These are phyloP conservation scores for Fusarium keratoplasticum DNA, from an alignment of 2,329 filamentous ascomycete species.

Conservation along the genomic window DNA sequence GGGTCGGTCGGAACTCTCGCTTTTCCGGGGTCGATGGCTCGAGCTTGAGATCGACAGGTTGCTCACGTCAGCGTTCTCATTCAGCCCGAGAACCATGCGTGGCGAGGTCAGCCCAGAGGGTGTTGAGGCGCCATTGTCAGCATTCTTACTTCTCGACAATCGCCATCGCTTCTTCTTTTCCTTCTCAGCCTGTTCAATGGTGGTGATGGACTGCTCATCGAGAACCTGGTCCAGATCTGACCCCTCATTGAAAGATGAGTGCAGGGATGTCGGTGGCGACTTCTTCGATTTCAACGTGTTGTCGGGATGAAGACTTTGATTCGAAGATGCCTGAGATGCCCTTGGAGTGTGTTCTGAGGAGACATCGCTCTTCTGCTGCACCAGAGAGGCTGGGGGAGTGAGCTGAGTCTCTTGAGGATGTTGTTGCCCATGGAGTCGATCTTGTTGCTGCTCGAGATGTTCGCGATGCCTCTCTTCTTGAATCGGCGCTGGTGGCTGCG, in stretches of 20 bases:
- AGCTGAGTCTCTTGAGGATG: conserved; percentile 34
- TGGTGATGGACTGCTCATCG: conserved; percentile 64
- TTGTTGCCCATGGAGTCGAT: conserved; percentile 20
- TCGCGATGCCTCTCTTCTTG: conserved; percentile 38
- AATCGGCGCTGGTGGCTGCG: conserved; percentile 25
- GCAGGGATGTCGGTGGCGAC: conserved; percentile 81
- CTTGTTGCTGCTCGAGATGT: conserved; percentile 28
- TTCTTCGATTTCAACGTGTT: conserved; percentile 71
- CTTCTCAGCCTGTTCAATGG: conserved; percentile 65
- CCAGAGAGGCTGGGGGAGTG: conserved; percentile 21
- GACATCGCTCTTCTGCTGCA: conserved; percentile 44
- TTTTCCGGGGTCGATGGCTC: conserved; percentile 60
- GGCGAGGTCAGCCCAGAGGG: conserved; percentile 57
- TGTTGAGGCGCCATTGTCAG: conserved; percentile 62
- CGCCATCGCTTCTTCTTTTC: conserved; percentile 80
- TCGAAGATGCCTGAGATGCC: conserved; percentile 59
- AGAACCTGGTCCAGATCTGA: conserved; percentile 79
- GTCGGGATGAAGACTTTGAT: conserved; percentile 56
- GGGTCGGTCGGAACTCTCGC: conserved; percentile 61
- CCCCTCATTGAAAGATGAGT: conserved; percentile 82
- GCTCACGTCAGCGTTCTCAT: conserved; percentile 73
- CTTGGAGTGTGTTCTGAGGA: conserved; percentile 61
- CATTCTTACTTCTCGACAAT: conserved; percentile 72
- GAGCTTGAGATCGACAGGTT: conserved; percentile 76
- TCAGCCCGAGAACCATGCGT: conserved; percentile 66